These are phyloP conservation scores for Suillus americanus DNA, from an alignment of 768 basidiomycete species.

Conservation along the genomic window DNA sequence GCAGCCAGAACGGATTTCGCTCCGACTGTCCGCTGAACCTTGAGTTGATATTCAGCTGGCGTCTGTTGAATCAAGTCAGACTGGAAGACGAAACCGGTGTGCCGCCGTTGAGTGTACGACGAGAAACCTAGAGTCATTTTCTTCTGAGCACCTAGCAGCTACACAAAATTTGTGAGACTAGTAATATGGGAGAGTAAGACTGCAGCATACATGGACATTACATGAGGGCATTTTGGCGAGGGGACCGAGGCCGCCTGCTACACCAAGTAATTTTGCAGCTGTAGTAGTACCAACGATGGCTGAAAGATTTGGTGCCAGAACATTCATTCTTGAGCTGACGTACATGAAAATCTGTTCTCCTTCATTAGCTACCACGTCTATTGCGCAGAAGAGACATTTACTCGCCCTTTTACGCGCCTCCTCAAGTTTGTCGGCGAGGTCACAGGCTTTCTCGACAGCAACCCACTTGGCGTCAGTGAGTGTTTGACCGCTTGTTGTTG, in stretches of 20 bases:
- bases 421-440: constrained; percentile 85
- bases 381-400: constrained; percentile 4
- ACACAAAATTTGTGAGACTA: constrained; percentile 3
- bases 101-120: constrained; percentile 79
- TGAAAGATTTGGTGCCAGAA: constrained; percentile 97
- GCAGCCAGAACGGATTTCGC: constrained; percentile 90
- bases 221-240: constrained; percentile 94
- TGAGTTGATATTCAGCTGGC: constrained; percentile 86
- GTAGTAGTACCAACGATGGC: constrained; percentile 98
- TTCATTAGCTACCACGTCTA: constrained; percentile 1
- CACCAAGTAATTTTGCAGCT: constrained; percentile 96
- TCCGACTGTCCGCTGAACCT: constrained; percentile 90
- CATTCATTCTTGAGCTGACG: constrained; percentile 98
- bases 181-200: neutral
- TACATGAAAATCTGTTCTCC: constrained; percentile 87
- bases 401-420: constrained; percentile 84
- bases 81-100: constrained; percentile 97
- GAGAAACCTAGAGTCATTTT: constrained; percentile 95
- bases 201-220: constrained; percentile 81
- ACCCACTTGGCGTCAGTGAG: constrained; percentile 73
- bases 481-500: constrained; percentile 79
- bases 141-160: constrained; percentile 93
- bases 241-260: constrained; percentile 89
- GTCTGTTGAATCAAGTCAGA: constrained; percentile 84
- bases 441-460: constrained; percentile 82